A percentile compares a stretch with the other conserved stretches of the same genome.
These are phyloP conservation scores for Hygrocybe coccinea DNA, from an alignment of 768 basidiomycete species.

Conservation along the genomic window DNA sequence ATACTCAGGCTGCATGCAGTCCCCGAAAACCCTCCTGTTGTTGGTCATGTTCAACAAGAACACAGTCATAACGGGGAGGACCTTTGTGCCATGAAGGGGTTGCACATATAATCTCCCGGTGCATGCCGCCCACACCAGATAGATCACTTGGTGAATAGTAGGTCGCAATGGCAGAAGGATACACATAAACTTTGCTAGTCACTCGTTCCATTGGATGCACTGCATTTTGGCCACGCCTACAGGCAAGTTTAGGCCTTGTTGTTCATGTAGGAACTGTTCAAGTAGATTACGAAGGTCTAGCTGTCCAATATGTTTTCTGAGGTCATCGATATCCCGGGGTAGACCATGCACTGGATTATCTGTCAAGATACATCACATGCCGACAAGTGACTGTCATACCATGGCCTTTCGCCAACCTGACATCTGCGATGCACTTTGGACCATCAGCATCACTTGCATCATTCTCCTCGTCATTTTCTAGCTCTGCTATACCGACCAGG, in stretches of 20 bases:
- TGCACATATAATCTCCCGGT: conserved; percentile 21
- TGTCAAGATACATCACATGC: neutral
- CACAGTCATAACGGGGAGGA: conserved; percentile 18
- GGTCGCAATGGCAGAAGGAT: conserved; percentile 12
- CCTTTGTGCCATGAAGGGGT: conserved; percentile 20
- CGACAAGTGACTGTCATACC: neutral
- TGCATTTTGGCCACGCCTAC: conserved; percentile 1
- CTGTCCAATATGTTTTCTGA: neutral
- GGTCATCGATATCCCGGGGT: neutral
- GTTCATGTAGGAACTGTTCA: conserved; percentile 22
- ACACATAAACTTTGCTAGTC: conserved; percentile 3
- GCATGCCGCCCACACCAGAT: conserved; percentile 25
- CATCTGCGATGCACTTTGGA: neutral
- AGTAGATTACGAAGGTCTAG: conserved; percentile 20
- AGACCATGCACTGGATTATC: neutral
- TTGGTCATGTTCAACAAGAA: conserved; percentile 17
- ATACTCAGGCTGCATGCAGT: conserved; percentile 20
- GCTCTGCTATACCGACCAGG: neutral
- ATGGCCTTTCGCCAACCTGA: neutral
- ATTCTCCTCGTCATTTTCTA: neutral
- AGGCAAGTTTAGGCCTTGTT: neutral
- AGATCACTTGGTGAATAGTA: conserved; percentile 28
- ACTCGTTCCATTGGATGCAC: conserved; percentile 2
- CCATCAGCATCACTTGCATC: neutral
- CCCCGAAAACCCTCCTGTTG: conserved; percentile 15